A percentile compares a stretch with the other conserved stretches of the same genome.
phyloP scores from a whole-genome alignment of 2,329 filamentous ascomycete species.

The Cyphellophora attinorum region DNA sequence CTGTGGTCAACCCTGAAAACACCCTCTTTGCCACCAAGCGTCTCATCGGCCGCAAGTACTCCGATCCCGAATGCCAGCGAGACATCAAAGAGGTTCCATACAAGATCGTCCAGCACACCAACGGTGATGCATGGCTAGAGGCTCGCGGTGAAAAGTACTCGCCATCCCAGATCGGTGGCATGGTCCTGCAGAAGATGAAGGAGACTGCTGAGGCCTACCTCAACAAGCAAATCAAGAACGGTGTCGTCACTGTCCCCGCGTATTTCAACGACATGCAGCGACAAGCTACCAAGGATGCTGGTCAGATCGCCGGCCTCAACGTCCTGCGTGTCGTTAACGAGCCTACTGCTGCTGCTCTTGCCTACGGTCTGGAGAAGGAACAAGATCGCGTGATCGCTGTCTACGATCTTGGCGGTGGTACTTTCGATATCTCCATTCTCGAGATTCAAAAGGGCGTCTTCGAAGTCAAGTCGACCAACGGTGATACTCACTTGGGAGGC shows the following conservation, averaged over 20 bases:
- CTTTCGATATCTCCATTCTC: constrained; percentile 96
- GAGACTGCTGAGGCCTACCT: constrained; percentile 94
- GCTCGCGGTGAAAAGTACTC: constrained; percentile 93
- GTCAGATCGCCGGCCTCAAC: constrained; percentile 91
- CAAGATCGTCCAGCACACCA: constrained; percentile 95
- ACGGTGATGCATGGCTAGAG: constrained; percentile 93
- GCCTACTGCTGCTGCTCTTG: constrained; percentile 88
- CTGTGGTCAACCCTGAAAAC: constrained; percentile 97
- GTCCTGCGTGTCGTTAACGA: constrained; percentile 97
- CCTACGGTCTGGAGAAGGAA: constrained; percentile 94
- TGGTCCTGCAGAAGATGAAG: constrained; percentile 97
- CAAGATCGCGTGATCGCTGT: constrained; percentile 82
- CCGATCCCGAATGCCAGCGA: constrained; percentile 83
- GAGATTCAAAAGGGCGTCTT: constrained; percentile 98
- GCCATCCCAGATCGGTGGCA: constrained; percentile 95
- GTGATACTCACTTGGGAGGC: constrained; percentile 96
- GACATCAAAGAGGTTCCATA: constrained; percentile 97
- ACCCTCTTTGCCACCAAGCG: constrained; percentile 97
- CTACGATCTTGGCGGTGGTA: constrained; percentile 97
- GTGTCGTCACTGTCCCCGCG: constrained; percentile 90
- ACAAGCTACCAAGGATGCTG: constrained; percentile 96
- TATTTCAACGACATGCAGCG: constrained; percentile 99
- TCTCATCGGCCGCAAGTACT: constrained; percentile 96
- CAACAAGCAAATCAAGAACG: constrained; percentile 84
- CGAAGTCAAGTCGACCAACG: constrained; percentile 98